Percentiles rank a stretch among this genome's conserved stretches.
Conservation (phyloP, 352 stramenopile genomes). For the Phytophthora kernoviae region DNA sequence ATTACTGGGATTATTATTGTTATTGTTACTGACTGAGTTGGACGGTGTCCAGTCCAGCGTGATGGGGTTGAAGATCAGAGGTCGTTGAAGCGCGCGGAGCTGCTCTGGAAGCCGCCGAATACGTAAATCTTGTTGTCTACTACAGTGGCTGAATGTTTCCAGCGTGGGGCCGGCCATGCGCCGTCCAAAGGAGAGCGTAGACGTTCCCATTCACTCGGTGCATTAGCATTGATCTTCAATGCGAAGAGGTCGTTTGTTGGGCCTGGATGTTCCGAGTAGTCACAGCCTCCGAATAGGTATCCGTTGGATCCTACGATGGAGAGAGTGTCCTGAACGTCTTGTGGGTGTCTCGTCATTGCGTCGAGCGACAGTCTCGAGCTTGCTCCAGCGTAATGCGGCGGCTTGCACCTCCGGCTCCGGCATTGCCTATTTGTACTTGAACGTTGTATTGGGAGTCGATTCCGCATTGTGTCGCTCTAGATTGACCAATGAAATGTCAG, state of each 20-base stretch:
- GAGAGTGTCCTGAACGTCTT: slow-evolving; percentile 92
- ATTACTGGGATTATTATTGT: slow-evolving; percentile 21
- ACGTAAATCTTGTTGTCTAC: slow-evolving; percentile 91
- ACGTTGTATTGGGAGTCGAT: slow-evolving; percentile 1
- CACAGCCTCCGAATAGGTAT: slow-evolving; percentile 95
- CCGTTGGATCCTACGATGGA: slow-evolving; percentile 89
- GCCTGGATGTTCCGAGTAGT: slow-evolving; percentile 85
- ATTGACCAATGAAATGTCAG: slow-evolving; percentile 12
- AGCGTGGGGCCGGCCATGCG: slow-evolving; percentile 57
- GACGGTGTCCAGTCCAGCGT: slow-evolving; percentile 91
- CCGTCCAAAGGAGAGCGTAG: slow-evolving; percentile 42
- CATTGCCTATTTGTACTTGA: slow-evolving; percentile 9
- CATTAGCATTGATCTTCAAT: slow-evolving; percentile 84
- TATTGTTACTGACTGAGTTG: slow-evolving; percentile 31
- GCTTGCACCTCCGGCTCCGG: slow-evolving; percentile 5
- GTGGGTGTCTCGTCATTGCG: slow-evolving; percentile 87
- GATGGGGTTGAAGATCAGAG: slow-evolving; percentile 96
- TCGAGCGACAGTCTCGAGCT: slow-evolving; percentile 47
- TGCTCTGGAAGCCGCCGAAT: slow-evolving; percentile 95
- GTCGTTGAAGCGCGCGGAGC: slow-evolving; percentile 92
- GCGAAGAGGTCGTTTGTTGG: slow-evolving; percentile 95
- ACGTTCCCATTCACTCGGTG: slow-evolving; percentile 76
- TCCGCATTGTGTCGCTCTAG: too few relatives aligned
- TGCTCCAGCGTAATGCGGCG: slow-evolving; percentile 57
- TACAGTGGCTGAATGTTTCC: slow-evolving; percentile 92